Conservation (phyloP, 257 asterid species). For the Solanum megistacrolobum region DNA sequence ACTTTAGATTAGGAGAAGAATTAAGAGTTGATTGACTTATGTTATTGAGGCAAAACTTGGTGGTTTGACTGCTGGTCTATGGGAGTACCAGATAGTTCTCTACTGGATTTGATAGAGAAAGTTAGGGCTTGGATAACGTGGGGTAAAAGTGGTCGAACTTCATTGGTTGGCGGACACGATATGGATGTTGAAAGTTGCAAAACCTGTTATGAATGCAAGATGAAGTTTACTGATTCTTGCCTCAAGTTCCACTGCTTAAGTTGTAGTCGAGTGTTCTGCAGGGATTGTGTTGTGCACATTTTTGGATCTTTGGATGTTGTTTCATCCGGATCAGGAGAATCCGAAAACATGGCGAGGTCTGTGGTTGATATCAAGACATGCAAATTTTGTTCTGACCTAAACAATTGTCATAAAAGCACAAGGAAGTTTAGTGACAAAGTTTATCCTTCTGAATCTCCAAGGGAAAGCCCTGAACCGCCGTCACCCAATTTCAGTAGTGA, state of each 20-base stretch:
- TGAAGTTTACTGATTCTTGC: slow-evolving; percentile 23
- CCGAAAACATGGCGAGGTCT: slow-evolving; percentile 10
- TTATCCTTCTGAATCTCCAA: slow-evolving; percentile 74
- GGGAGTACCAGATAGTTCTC: slow-evolving; percentile 57
- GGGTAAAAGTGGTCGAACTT: slow-evolving; percentile 24
- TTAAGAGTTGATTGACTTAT: background rate
- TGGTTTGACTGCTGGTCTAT: slow-evolving; percentile 36
- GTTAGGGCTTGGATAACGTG: slow-evolving; percentile 53
- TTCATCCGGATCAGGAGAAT: slow-evolving; percentile 10
- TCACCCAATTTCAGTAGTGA: slow-evolving; percentile 79
- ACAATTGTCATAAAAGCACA: slow-evolving; percentile 21
- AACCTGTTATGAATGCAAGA: slow-evolving; percentile 40
- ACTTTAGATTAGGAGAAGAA: slow-evolving; percentile 7
- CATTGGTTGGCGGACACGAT: slow-evolving; percentile 18
- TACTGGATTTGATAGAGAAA: slow-evolving; percentile 55
- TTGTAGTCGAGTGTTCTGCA: slow-evolving; percentile 50
- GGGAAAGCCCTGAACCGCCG: slow-evolving; percentile 64
- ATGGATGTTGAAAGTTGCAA: slow-evolving; percentile 27
- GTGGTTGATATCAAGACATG: slow-evolving; percentile 28
- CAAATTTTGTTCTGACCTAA: slow-evolving; percentile 40
- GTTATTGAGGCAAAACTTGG: slow-evolving; percentile 11
- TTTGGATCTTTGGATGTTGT: slow-evolving; percentile 25
- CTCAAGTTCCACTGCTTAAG: slow-evolving; percentile 48
- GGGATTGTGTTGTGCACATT: slow-evolving; percentile 34
- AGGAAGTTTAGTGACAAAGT: slow-evolving; percentile 51